Evolutionary conservation across 768 basidiomycete species (phyloP), one percentile per base, ranked within the genome.

Genomic region (Brasilioporus rufonigricans): DNA sequence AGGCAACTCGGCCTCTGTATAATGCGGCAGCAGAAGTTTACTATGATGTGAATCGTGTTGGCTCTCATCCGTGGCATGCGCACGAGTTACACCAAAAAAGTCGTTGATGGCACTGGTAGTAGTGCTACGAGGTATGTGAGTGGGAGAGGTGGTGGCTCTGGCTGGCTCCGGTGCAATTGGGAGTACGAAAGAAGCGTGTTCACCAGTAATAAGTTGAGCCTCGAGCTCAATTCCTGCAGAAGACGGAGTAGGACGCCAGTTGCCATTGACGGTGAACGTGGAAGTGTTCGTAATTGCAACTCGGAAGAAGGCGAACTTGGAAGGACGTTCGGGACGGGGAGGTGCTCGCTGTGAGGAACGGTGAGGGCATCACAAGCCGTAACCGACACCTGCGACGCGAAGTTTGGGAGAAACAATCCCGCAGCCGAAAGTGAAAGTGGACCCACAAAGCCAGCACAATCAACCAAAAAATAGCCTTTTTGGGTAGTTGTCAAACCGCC

Each of bases 1-100:
- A 18, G 72, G 76, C 7, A 67, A 67, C 31, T 65, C 73, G 13
- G 54, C 46, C 27, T 67, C 59, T 29, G 55, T 55, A 40, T 75
- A 76, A 23, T 72, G 66, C 1, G 74, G 71, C 19, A 66, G 73
- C 48, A 55, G 52, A 12, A 44, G 7, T 14, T 53, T 56, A n/a
- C 61, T 56, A 2, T 13, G 44, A 46, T 13, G 11, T 6, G 38
- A 45, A 55, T 74, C 72, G 56, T 74, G 73, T 11, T 65, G 65
- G 58, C 68, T 71, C 52, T 68, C 71, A 29, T 45, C 67, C 5
- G 69, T 73, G 7, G 57, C 59, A 48, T 63, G 54, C 21, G 53
- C 47, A 49, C 33, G 56, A 2, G 63, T 59, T 51, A 61, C 61
- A 8, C 72, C 70, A 50, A 71, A 70, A 59, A 72, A 65, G 44